Evolutionary conservation across 768 basidiomycete genomes (phyloP).

Genomic region (Mycena amicta): DNA sequence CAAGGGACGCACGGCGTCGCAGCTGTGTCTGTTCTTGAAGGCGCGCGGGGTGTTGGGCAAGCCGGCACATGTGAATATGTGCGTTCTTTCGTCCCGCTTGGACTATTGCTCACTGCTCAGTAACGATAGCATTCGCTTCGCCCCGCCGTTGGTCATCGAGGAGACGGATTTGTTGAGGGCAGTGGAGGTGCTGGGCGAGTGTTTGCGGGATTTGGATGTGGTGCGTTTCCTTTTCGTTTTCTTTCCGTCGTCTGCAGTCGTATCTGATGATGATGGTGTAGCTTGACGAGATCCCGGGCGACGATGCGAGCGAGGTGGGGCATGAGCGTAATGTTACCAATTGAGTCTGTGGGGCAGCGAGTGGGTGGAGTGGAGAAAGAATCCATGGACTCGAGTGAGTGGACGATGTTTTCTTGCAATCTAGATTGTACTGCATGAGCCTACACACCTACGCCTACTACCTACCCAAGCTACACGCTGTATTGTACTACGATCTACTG

Average conservation of each 20-base stretch:
- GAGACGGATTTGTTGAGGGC: slow-evolving; percentile 81
- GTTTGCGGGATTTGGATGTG: slow-evolving; percentile 78
- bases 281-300: slow-evolving; percentile 61
- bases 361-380: too few relatives aligned
- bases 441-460: too few relatives aligned
- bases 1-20: slow-evolving; percentile 90
- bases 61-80: slow-evolving; percentile 96
- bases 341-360: neutral
- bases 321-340: neutral
- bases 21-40: slow-evolving; percentile 91
- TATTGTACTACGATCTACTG: too few relatives aligned
- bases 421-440: too few relatives aligned
- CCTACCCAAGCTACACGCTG: too few relatives aligned
- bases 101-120: neutral
- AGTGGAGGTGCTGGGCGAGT: slow-evolving; percentile 74
- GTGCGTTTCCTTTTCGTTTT: slow-evolving; percentile 50
- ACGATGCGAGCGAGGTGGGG: slow-evolving; percentile 20
- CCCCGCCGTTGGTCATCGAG: slow-evolving; percentile 93
- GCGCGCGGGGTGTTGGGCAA: slow-evolving; percentile 93
- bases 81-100: neutral
- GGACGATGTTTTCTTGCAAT: too few relatives aligned
- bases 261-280: slow-evolving; percentile 24
- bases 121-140: slow-evolving; percentile 81
- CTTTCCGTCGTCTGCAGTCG: slow-evolving; percentile 8
- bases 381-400: neutral